Percentiles rank a stretch among this genome's conserved stretches.
These are phyloP conservation scores for Acephala macrosclerotiorum DNA, from an alignment of 2,329 filamentous ascomycete genomes.

Conservation along the genomic window DNA sequence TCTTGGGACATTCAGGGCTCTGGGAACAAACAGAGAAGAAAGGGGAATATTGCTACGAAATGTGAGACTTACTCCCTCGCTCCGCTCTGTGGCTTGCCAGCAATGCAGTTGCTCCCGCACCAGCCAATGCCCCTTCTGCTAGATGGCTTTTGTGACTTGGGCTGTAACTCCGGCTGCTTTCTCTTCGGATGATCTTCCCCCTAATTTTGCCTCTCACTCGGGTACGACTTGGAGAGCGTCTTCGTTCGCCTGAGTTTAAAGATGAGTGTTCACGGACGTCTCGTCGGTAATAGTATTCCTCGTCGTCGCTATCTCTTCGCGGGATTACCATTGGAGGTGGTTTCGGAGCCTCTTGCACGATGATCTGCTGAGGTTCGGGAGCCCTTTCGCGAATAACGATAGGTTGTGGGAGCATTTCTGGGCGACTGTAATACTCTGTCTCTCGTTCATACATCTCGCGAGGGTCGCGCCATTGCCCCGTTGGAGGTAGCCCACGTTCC, in stretches of 20 bases:
- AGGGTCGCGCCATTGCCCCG: constrained; percentile 39
- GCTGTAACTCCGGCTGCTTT: constrained; percentile 56
- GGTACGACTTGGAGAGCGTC: too few species aligned
- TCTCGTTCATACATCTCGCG: constrained; percentile 65
- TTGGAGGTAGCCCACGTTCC: constrained; percentile 40
- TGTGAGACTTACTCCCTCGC: too few species aligned
- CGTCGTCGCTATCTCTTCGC: constrained; percentile 40
- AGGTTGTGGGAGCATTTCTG: constrained; percentile 56
- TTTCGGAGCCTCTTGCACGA: constrained; percentile 63
- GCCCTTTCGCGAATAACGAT: constrained; percentile 64
- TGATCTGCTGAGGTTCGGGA: constrained; percentile 64
- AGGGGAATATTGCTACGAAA: too few species aligned
- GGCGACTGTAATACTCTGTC: constrained; percentile 66
- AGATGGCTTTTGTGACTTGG: constrained; percentile 64
- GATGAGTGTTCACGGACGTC: constrained; percentile 40
- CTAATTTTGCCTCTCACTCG: constrained; percentile 41
- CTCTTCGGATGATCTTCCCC: constrained; percentile 51
- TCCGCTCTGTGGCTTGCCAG: constrained; percentile 61
- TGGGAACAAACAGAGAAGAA: too few species aligned
- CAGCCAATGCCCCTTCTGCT: constrained; percentile 70
- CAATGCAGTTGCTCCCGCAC: constrained; percentile 67
- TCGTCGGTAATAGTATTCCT: constrained; percentile 48
- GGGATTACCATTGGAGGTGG: constrained; percentile 58
- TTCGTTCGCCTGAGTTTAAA: too few species aligned
- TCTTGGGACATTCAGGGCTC: too few species aligned